These are phyloP conservation scores for Patellifolia procumbens DNA, from an alignment of 179 eudicot genomes.

Conservation along the genomic window DNA sequence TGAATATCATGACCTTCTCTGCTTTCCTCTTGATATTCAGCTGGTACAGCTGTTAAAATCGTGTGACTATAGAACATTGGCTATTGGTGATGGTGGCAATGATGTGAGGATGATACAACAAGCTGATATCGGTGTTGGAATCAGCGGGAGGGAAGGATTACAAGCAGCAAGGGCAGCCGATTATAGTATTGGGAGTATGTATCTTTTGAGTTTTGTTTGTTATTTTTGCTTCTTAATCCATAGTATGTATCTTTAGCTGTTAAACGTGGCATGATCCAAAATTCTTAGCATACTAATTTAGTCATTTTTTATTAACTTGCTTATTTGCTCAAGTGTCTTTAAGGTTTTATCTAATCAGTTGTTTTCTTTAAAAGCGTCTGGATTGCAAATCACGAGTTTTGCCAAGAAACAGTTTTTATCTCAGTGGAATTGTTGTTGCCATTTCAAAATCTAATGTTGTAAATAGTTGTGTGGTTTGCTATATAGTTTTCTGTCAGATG, in stretches of 20 bases:
- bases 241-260: background rate
- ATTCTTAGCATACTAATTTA: background rate
- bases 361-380: no score
- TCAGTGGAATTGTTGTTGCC: background rate
- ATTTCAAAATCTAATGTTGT: background rate
- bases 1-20: background rate
- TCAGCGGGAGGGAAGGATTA: slow-evolving; percentile 97
- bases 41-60: slow-evolving; percentile 87
- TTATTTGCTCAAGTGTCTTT: background rate
- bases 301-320: background rate
- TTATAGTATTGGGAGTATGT: slow-evolving; percentile 97
- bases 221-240: slow-evolving; percentile 9
- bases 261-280: background rate
- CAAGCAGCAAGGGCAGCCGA: slow-evolving; percentile 99
- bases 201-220: slow-evolving; percentile 7
- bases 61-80: slow-evolving; percentile 91
- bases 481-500: background rate
- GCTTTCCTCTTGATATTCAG: slow-evolving; percentile 42
- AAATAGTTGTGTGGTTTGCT: background rate
- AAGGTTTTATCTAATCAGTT: background rate
- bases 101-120: slow-evolving; percentile 99
- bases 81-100: slow-evolving; percentile 99
- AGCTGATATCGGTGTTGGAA: slow-evolving; percentile 99
- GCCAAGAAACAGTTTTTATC: background rate
- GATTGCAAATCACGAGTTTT: no score